Evolutionary conservation across 345 rosid species (phyloP).

Genomic region (Lagerstroemia speciosa): DNA sequence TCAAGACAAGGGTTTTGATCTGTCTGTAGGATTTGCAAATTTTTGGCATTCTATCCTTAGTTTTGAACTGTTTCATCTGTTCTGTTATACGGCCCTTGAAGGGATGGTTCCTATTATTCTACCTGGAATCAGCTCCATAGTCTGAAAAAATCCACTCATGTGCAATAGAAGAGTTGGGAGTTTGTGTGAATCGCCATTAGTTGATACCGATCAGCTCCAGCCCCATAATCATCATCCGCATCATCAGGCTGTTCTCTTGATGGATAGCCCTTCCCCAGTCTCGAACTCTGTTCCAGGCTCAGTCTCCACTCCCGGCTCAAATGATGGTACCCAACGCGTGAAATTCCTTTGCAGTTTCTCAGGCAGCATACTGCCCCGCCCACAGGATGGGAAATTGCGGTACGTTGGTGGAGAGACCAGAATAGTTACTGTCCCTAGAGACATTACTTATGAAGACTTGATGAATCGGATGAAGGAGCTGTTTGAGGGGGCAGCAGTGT

Average conservation of each 20-base stretch:
- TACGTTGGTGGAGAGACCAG: slow-evolving; percentile 97
- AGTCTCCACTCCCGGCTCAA: slow-evolving; percentile 29
- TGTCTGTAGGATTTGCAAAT: background rate
- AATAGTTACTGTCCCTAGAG: slow-evolving; percentile 63
- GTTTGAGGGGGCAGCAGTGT: slow-evolving; percentile 59
- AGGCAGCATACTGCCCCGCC: slow-evolving; percentile 89
- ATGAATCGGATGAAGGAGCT: slow-evolving; percentile 84
- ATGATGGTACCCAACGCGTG: slow-evolving; percentile 65
- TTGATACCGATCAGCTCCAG: slow-evolving; percentile 3
- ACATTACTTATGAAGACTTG: slow-evolving; percentile 65
- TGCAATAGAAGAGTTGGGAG: slow-evolving; percentile 36
- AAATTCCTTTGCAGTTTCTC: slow-evolving; percentile 87
- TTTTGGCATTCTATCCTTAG: slow-evolving; percentile 3
- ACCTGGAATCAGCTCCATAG: slow-evolving; percentile 8
- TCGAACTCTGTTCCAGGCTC: slow-evolving; percentile 16
- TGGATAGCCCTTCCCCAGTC: slow-evolving; percentile 13
- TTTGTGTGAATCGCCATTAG: slow-evolving; percentile 15
- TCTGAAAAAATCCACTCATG: slow-evolving; percentile 28
- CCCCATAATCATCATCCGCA: background rate
- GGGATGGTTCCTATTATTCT: slow-evolving; percentile 22
- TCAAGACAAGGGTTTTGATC: slow-evolving; percentile 1
- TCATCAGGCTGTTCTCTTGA: slow-evolving; percentile 8
- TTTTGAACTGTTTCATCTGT: slow-evolving; percentile 9
- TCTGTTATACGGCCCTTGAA: slow-evolving; percentile 5
- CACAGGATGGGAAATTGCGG: slow-evolving; percentile 87